Base-by-base conservation (phyloP, 495 filamentous ascomycete genomes). In the Podospora australis region DNA sequence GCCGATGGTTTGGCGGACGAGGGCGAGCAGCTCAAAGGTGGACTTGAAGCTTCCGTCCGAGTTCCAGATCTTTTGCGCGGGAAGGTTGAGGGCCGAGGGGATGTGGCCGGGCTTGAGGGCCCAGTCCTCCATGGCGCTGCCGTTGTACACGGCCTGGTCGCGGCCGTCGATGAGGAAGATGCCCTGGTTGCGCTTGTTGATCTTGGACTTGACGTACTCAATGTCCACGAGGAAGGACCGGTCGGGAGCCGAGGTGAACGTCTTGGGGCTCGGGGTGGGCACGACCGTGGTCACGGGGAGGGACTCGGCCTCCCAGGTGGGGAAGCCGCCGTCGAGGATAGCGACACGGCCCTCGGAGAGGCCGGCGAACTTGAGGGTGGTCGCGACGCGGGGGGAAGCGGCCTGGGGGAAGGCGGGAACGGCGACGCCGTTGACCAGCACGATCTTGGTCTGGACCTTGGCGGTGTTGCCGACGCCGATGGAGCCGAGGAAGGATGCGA, bases 371-470 rank as follows among this genome's bases (percentile, higher is more conserved):
- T 54, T 58, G 39, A 58, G 50, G 16, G 55, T 58, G 4, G 48
- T 51, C 39, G 55, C 55, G 3, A 58, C 55, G 22, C 55, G 55
- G 36, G 55, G 55, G 10, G 51, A 54, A 10, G 55, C 55, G 14
- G 55, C 55, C 47, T 58, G 55, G n/a, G 55, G 48, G 47, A 58
- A 58, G 16, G 51, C 38, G 6, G 51, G 47, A 14, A 47, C 43
- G 44, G 21, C 55, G 39, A 58, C 55, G 43, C 55, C 55, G 47
- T 57, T 57, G 50, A 57, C 44, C 11, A 57, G 55, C 8, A 57
- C 50, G 50, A 57, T 51, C 47, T 57, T 57, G 36, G 47, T 51
- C 7, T 30, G 7, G 42, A 51, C 54, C 17, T 48, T 44, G 43
- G 21, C 24, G 21, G 53, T 30, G 50, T 53, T 57, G 45, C 40